These are phyloP conservation scores for Geotrichum restrictum DNA, from an alignment of 1,139 yeast genomes.

Conservation along the genomic window DNA sequence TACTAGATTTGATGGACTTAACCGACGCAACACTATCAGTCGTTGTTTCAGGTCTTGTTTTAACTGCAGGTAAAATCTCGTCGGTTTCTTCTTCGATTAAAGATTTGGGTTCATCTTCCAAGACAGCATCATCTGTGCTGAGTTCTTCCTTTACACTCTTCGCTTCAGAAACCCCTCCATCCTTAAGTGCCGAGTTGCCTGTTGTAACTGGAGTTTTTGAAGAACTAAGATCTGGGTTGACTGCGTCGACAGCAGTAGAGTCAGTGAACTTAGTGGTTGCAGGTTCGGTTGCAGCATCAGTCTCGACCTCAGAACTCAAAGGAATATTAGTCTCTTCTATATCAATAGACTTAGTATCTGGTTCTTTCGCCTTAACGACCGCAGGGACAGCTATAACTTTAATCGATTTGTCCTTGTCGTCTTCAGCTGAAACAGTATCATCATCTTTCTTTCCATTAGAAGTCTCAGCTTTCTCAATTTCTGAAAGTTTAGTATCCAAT, in stretches of 20 bases:
- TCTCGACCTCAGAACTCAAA: slow-evolving; percentile 28
- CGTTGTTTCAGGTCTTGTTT: no score
- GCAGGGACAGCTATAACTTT: background rate
- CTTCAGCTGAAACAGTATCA: no score
- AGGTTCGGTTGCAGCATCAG: slow-evolving; percentile 30
- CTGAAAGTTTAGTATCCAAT: slow-evolving; percentile 21
- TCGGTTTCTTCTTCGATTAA: slow-evolving; percentile 1
- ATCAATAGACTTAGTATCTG: no score
- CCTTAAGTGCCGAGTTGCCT: slow-evolving; percentile 16
- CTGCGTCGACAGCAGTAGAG: background rate
- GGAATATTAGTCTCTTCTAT: background rate
- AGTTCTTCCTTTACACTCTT: slow-evolving; percentile 5
- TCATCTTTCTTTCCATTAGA: no score
- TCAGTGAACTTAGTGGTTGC: slow-evolving; percentile 23
- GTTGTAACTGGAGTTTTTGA: background rate
- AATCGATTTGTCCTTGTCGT: no score
- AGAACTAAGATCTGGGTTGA: background rate
- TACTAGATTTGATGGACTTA: slow-evolving; percentile 6
- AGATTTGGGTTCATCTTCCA: slow-evolving; percentile 12
- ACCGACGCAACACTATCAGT: background rate
- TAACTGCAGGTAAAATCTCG: background rate
- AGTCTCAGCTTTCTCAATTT: background rate
- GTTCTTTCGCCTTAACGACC: background rate
- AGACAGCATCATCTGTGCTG: no score
- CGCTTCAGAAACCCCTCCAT: background rate